These are phyloP conservation scores for Phytopythium boreale DNA, from an alignment of 352 stramenopile genomes.

Conservation along the genomic window DNA sequence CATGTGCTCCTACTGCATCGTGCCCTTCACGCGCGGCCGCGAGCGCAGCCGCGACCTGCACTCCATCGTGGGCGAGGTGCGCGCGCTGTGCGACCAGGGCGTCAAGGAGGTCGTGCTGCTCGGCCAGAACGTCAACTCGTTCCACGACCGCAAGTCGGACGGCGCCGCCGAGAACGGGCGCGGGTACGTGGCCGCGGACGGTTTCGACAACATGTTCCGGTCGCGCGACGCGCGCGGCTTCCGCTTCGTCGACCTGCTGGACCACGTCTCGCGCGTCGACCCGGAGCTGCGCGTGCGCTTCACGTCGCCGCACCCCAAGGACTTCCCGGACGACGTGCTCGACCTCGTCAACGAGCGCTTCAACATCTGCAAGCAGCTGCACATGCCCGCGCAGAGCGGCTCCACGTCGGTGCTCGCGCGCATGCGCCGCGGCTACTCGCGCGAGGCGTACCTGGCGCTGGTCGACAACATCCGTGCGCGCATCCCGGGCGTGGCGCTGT, in stretches of 20 bases:
- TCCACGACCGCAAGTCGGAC: conserved; percentile 92
- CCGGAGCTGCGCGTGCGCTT: conserved; percentile 98
- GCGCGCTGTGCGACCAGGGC: conserved; percentile 80
- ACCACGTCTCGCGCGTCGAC: conserved; percentile 89
- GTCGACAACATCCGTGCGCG: conserved; percentile 90
- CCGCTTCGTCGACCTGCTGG: conserved; percentile 97
- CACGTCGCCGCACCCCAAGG: conserved; percentile 98
- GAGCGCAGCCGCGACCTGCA: conserved; percentile 91
- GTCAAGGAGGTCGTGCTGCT: conserved; percentile 98
- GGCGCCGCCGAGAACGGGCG: conserved; percentile 61
- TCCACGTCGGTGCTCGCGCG: conserved; percentile 80
- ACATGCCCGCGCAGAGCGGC: conserved; percentile 98
- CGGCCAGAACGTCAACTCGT: conserved; percentile 99
- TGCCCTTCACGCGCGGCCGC: conserved; percentile 97
- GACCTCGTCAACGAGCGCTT: conserved; percentile 84
- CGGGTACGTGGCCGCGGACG: conserved; percentile 83
- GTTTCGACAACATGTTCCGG: conserved; percentile 96
- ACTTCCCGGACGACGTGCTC: conserved; percentile 96
- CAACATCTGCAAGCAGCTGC: conserved; percentile 98
- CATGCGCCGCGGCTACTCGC: conserved; percentile 96
- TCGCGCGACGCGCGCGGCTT: conserved; percentile 86
- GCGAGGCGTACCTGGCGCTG: conserved; percentile 96
- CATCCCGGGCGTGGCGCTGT: conserved; percentile 85
- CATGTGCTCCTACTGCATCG: conserved; percentile 99
- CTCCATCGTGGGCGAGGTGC: conserved; percentile 96